Evolutionary conservation across 78 protist species (phyloP).

Genomic region (Cavenderia fasciculata): DNA sequence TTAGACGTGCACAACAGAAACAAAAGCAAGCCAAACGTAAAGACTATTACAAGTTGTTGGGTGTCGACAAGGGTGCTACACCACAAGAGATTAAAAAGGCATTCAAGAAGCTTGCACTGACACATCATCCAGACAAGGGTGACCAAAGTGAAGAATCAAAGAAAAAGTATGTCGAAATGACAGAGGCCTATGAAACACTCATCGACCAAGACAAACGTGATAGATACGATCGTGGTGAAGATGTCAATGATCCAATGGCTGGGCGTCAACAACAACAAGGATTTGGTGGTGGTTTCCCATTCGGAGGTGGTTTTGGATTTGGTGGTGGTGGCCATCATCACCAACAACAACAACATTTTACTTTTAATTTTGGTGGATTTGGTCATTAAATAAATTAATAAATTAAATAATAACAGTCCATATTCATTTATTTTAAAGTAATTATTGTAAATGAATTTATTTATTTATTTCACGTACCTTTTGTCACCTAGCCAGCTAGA

Average conservation of each 20-base stretch:
- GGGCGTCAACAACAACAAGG: slow-evolving; percentile 82
- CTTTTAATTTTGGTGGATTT: slow-evolving; percentile 13
- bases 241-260: slow-evolving; percentile 17
- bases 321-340: slow-evolving; percentile 11
- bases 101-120: background rate
- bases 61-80: background rate
- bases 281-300: slow-evolving; percentile 75
- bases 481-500: too few species aligned
- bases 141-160: slow-evolving; percentile 79
- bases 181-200: slow-evolving; percentile 82
- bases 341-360: background rate
- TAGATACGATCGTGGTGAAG: slow-evolving; percentile 83
- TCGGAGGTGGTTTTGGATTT: background rate
- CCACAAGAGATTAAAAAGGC: slow-evolving; percentile 5
- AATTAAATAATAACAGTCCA: too few species aligned
- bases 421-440: background rate
- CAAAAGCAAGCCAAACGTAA: background rate
- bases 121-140: slow-evolving; percentile 66
- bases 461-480: too few species aligned
- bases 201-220: slow-evolving; percentile 82
- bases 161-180: slow-evolving; percentile 84
- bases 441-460: too few species aligned
- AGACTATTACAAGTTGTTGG: slow-evolving; percentile 22
- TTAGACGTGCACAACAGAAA: slow-evolving; percentile 43
- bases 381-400: background rate